These are phyloP conservation scores for Lasiosphaeris hirsuta DNA, from an alignment of 495 filamentous ascomycete species.

Conservation along the genomic window DNA sequence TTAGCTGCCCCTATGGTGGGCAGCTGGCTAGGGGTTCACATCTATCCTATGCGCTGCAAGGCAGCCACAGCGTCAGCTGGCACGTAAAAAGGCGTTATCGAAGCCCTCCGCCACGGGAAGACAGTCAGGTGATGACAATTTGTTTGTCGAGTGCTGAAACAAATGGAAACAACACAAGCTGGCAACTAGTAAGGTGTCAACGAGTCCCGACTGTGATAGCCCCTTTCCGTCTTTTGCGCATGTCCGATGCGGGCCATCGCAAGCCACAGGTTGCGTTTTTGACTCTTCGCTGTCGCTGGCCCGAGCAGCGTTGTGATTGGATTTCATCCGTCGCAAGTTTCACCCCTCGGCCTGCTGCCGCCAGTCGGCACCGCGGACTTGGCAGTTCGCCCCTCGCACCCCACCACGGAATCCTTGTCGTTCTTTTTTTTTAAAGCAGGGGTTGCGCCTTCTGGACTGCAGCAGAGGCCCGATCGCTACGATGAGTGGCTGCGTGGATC, in stretches of 20 bases:
- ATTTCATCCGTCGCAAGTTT: constrained; percentile 1
- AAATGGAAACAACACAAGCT: not conserved
- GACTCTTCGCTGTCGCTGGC: too few relatives aligned
- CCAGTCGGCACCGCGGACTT: constrained; percentile 6
- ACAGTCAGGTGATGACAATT: not conserved
- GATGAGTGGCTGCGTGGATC: constrained; percentile 18
- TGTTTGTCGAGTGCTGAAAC: constrained; percentile 14
- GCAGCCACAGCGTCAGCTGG: constrained; percentile 1
- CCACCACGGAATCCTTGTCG: constrained; percentile 4
- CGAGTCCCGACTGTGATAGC: not conserved
- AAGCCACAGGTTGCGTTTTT: not conserved
- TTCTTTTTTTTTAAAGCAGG: constrained; percentile 3
- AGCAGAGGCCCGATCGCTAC: constrained; percentile 6
- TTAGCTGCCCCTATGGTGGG: not conserved
- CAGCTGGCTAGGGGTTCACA: not conserved
- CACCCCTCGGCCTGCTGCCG: constrained; percentile 5
- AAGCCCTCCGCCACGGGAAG: not conserved
- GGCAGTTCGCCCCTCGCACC: not conserved
- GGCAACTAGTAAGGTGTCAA: not conserved
- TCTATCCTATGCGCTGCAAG: not conserved
- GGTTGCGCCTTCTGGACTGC: not conserved
- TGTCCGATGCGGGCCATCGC: not conserved
- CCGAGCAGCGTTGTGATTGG: not conserved
- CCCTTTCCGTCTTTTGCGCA: not conserved
- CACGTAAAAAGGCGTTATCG: not conserved